These are phyloP conservation scores for Agastache rugosa DNA, from an alignment of 257 asterid species.

Conservation along the genomic window DNA sequence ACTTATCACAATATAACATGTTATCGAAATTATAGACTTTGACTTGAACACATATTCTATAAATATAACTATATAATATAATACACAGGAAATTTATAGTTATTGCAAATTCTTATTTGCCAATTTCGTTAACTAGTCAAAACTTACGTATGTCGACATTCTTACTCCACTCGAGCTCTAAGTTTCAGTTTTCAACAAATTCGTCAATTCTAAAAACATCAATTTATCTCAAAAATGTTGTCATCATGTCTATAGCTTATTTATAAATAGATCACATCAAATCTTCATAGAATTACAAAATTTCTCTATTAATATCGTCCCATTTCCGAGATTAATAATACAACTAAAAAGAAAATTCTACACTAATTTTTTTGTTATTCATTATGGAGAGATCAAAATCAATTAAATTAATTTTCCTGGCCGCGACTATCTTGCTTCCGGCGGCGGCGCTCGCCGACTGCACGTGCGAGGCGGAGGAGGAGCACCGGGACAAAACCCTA, in stretches of 20 bases:
- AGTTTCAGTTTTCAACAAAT: neutral
- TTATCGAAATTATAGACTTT: neutral
- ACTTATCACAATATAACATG: neutral
- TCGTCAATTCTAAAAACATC: neutral
- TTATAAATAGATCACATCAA: neutral
- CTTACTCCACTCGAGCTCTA: neutral
- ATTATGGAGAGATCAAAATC: neutral
- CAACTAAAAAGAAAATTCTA: no score
- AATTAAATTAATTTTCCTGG: neutral
- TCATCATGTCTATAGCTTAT: neutral
- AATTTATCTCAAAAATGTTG: neutral
- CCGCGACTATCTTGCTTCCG: conserved; percentile 20
- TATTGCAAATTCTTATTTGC: no score
- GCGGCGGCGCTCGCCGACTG: conserved; percentile 37
- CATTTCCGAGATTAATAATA: neutral
- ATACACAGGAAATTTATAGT: no score
- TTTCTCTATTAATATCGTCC: neutral
- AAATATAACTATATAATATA: no score
- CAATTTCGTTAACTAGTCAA: neutral
- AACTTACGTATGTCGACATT: neutral
- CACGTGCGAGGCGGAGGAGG: conserved; percentile 47
- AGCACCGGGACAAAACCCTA: conserved; percentile 33
- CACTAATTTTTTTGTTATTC: neutral
- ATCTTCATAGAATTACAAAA: neutral
- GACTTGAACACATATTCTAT: neutral